These are phyloP conservation scores for Suillus alpinus DNA, from an alignment of 768 basidiomycete genomes.

Conservation along the genomic window DNA sequence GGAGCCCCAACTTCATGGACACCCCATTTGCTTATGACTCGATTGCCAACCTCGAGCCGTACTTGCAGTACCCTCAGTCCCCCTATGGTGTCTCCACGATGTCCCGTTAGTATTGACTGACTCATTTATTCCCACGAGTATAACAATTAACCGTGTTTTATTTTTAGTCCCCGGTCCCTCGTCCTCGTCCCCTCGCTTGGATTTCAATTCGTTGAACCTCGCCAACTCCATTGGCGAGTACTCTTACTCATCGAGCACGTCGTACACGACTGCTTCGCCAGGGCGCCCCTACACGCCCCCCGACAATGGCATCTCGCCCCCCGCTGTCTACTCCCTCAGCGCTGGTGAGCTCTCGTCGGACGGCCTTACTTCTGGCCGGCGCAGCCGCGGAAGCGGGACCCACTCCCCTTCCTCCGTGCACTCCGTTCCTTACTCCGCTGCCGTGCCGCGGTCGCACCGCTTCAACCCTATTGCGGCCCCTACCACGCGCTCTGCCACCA, in stretches of 20 bases:
- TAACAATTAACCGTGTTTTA: slow-evolving; percentile 5
- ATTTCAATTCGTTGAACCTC: slow-evolving; percentile 62
- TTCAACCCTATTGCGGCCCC: slow-evolving; percentile 69
- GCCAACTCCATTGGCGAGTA: slow-evolving; percentile 56
- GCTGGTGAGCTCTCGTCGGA: slow-evolving; percentile 76
- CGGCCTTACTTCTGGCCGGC: slow-evolving; percentile 57
- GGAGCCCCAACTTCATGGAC: slow-evolving; percentile 51
- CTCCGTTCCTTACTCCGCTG: slow-evolving; percentile 51
- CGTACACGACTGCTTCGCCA: slow-evolving; percentile 51
- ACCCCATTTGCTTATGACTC: slow-evolving; percentile 45
- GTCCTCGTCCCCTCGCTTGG: slow-evolving; percentile 55
- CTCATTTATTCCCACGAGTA: not conserved
- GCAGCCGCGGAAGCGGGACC: slow-evolving; percentile 70
- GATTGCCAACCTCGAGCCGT: slow-evolving; percentile 45
- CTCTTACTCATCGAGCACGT: slow-evolving; percentile 51
- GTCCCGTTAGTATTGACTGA: slow-evolving; percentile 47
- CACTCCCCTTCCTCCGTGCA: slow-evolving; percentile 48
- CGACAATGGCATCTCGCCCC: slow-evolving; percentile 65
- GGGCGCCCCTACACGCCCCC: slow-evolving; percentile 71
- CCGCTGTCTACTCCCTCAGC: slow-evolving; percentile 68
- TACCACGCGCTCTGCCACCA: slow-evolving; percentile 51
- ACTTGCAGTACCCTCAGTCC: slow-evolving; percentile 70
- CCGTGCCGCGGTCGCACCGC: slow-evolving; percentile 72
- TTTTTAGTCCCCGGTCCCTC: slow-evolving; percentile 49
- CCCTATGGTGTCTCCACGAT: slow-evolving; percentile 59